Percentiles rank a stretch among this genome's conserved stretches.
These are phyloP conservation scores for Lipomyces spencermartinsiae DNA, from an alignment of 805 yeast genomes.

Conservation along the genomic window DNA sequence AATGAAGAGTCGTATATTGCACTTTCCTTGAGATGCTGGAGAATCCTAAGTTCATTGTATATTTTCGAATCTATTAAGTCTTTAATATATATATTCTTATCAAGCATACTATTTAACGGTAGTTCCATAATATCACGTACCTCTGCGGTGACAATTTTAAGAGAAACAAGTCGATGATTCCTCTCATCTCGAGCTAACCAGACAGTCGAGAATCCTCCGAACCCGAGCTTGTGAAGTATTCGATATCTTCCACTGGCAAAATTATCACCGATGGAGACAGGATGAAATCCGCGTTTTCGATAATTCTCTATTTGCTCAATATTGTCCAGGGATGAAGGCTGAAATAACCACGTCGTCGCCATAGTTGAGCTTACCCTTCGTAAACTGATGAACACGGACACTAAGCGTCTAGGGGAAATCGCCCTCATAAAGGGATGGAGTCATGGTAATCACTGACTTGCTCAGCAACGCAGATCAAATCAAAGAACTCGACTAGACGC, in stretches of 20 bases:
- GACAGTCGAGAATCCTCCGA: conserved; percentile 11
- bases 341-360: background rate
- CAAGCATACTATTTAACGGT: too few species aligned
- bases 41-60: background rate
- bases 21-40: background rate
- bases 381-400: background rate
- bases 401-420: background rate
- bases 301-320: conserved; percentile 7
- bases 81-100: too few species aligned
- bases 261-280: background rate
- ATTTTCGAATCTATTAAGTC: background rate
- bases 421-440: background rate
- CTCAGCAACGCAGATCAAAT: too few species aligned
- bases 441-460: too few species aligned
- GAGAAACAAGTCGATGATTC: conserved; percentile 3
- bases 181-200: conserved; percentile 6
- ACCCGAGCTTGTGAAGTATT: conserved; percentile 8
- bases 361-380: background rate
- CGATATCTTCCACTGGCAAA: conserved; percentile 5
- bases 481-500: too few species aligned
- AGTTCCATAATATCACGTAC: too few species aligned
- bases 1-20: background rate
- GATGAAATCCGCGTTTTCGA: background rate
- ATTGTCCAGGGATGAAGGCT: background rate
- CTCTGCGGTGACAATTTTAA: background rate